Evolutionary conservation across 2,329 filamentous ascomycete genomes (phyloP).

Genomic region (Ceratocystis colombiana): DNA sequence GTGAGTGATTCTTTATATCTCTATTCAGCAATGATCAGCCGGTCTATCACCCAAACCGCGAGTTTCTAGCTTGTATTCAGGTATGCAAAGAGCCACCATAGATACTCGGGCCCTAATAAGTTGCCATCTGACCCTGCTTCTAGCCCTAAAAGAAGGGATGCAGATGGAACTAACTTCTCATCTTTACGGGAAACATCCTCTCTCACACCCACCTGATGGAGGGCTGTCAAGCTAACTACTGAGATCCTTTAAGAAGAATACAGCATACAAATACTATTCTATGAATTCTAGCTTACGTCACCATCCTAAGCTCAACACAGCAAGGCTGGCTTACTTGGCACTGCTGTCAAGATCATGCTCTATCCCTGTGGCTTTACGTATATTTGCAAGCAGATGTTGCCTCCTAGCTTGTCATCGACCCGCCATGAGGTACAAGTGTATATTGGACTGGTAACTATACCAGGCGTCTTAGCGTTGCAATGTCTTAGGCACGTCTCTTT

Average conservation of each 20-base stretch:
- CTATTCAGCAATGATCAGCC: no score
- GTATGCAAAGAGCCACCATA: background rate
- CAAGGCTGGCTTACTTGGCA: background rate
- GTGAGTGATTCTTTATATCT: no score
- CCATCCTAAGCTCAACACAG: background rate
- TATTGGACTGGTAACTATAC: background rate
- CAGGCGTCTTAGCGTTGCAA: background rate
- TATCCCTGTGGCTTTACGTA: background rate
- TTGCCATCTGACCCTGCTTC: background rate
- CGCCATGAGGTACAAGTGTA: background rate
- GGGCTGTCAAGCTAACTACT: background rate
- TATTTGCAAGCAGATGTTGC: background rate
- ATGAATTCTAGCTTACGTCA: background rate
- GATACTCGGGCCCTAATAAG: background rate
- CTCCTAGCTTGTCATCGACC: background rate
- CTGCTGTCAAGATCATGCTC: background rate
- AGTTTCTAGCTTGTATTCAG: background rate
- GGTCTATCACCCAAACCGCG: no score
- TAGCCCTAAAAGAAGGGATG: no score
- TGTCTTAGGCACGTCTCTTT: background rate
- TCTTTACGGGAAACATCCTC: background rate
- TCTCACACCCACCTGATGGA: background rate
- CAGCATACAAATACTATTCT: no score
- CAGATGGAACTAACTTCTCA: background rate
- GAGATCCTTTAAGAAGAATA: background rate